Evolutionary conservation across 345 rosid species (phyloP).

Genomic region (Populus alba): DNA sequence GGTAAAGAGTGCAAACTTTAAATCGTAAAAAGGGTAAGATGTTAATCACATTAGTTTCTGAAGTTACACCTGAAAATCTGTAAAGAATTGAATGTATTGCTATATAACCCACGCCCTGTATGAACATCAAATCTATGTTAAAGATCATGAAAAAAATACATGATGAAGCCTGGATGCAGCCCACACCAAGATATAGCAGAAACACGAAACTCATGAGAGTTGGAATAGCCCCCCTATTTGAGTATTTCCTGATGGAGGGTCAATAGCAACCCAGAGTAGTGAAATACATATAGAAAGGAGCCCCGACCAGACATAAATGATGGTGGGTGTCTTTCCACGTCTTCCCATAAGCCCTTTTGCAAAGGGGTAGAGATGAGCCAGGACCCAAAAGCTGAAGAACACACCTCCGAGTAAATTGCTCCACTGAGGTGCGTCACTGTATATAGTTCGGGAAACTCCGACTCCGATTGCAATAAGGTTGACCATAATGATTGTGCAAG

Average conservation of each 20-base stretch:
- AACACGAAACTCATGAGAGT: constrained; percentile 30
- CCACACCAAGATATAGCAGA: background rate
- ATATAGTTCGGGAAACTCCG: constrained; percentile 53
- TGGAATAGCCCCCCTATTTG: constrained; percentile 62
- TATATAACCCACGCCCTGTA: background rate
- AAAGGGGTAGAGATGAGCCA: constrained; percentile 78
- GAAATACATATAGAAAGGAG: constrained; percentile 72
- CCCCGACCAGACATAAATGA: constrained; percentile 75
- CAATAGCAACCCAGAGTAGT: constrained; percentile 67
- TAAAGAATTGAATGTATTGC: background rate
- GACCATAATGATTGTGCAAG: constrained; percentile 65
- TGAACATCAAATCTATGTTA: background rate
- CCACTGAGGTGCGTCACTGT: constrained; percentile 52
- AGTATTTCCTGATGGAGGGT: constrained; percentile 48
- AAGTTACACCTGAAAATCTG: background rate
- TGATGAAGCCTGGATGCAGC: background rate
- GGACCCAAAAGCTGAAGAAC: constrained; percentile 81
- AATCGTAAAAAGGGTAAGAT: background rate
- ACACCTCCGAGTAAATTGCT: constrained; percentile 66
- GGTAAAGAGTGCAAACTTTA: background rate
- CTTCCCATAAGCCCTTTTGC: constrained; percentile 82
- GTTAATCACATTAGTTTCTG: background rate
- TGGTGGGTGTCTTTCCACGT: constrained; percentile 64
- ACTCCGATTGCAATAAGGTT: constrained; percentile 71
- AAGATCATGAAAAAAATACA: background rate